Percentiles rank a stretch among this genome's conserved stretches.
phyloP scores from a whole-genome alignment of 2,329 filamentous ascomycete species.

The Didymella sp. region DNA sequence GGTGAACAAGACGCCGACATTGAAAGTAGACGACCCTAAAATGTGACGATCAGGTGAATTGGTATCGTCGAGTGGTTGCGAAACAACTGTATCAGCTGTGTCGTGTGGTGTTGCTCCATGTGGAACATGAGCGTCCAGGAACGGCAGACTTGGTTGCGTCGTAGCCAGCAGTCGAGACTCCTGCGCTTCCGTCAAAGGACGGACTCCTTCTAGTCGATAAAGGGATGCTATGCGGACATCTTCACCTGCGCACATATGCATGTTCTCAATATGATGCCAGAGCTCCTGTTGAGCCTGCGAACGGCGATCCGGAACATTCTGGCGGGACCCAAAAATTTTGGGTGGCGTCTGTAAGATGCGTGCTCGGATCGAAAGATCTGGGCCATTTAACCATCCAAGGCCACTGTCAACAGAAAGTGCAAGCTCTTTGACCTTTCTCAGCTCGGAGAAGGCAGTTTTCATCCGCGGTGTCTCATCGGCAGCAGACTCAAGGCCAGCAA shows the following conservation, averaged over 20 bases:
- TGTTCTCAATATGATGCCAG: conserved; percentile 44
- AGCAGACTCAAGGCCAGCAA: conserved; percentile 67
- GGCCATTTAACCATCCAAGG: conserved; percentile 70
- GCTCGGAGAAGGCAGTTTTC: conserved; percentile 65
- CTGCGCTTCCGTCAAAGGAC: conserved; percentile 23
- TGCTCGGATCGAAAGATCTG: conserved; percentile 62
- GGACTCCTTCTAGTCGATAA: conserved; percentile 35
- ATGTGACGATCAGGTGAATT: conserved; percentile 32
- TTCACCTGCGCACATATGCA: conserved; percentile 27
- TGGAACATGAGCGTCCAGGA: conserved; percentile 38
- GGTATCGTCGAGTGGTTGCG: conserved; percentile 33
- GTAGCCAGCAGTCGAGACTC: conserved; percentile 21
- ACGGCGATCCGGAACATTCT: conserved; percentile 49
- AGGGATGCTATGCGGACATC: conserved; percentile 41
- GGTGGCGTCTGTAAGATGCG: conserved; percentile 54
- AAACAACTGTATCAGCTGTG: conserved; percentile 17
- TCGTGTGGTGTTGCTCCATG: conserved; percentile 37
- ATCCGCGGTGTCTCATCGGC: conserved; percentile 69
- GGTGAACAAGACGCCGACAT: conserved; percentile 46
- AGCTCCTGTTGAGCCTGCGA: conserved; percentile 46
- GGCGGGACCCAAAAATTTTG: conserved; percentile 56
- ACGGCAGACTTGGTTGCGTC: conserved; percentile 39
- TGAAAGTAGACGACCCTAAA: conserved; percentile 18
- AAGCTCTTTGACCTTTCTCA: conserved; percentile 66
- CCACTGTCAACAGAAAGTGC: conserved; percentile 72